Conservation (phyloP, 495 filamentous ascomycete genomes). For the Talaromyces trachyspermus region DNA sequence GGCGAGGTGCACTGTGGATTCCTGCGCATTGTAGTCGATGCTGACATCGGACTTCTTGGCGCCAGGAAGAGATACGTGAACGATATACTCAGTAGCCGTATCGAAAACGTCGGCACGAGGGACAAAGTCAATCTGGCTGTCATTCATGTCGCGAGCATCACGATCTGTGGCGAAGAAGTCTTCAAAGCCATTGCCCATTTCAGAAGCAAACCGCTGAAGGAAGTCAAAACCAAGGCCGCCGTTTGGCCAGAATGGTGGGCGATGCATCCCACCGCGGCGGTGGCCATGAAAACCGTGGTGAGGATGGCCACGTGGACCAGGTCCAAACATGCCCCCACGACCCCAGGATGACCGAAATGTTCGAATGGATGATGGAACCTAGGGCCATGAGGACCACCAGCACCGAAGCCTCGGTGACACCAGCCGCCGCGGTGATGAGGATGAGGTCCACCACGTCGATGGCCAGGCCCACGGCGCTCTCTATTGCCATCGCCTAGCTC, state of each 20-base stretch:
- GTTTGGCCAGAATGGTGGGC: not conserved
- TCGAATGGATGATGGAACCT: not conserved
- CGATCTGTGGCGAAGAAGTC: not conserved
- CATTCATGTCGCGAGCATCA: slow-evolving; percentile 6
- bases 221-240: not conserved
- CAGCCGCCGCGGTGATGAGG: not conserved
- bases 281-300: slow-evolving; percentile 2
- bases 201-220: not conserved
- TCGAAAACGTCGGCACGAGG: slow-evolving; percentile 70
- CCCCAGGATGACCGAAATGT: not conserved
- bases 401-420: not conserved
- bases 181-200: not conserved
- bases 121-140: slow-evolving; percentile 41
- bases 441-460: not conserved
- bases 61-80: slow-evolving; percentile 70
- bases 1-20: slow-evolving; percentile 53
- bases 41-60: slow-evolving; percentile 71
- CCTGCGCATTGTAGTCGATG: slow-evolving; percentile 66
- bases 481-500: not conserved
- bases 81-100: slow-evolving; percentile 50
- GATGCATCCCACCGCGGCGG: not conserved
- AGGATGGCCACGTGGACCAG: not conserved
- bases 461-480: not conserved
- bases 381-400: not conserved
- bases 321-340: not conserved